Conservation (phyloP, 495 filamentous ascomycete genomes). For the Aspergillus funiculosus region DNA sequence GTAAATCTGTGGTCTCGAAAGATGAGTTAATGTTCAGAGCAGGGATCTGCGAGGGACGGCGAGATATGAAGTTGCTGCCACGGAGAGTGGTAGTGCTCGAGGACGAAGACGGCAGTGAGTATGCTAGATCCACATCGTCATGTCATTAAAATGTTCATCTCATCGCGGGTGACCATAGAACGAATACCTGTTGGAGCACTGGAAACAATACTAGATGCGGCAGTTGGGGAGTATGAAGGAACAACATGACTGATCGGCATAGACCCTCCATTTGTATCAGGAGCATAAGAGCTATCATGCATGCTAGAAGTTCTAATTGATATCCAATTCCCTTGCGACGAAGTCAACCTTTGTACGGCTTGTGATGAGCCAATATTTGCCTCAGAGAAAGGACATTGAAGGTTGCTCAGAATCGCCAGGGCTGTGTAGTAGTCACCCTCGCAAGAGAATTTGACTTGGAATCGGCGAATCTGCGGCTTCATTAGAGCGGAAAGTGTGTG, state of each 20-base stretch:
- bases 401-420: slow-evolving; percentile 33
- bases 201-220: background rate
- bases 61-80: background rate
- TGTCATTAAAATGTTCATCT: too few species aligned
- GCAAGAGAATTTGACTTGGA: slow-evolving; percentile 40
- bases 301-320: background rate
- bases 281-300: slow-evolving; percentile 1
- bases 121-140: background rate
- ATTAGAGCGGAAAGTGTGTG: background rate
- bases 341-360: slow-evolving; percentile 19
- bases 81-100: slow-evolving; percentile 3
- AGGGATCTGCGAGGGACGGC: background rate
- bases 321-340: slow-evolving; percentile 28
- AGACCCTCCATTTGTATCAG: background rate
- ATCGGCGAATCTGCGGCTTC: slow-evolving; percentile 40
- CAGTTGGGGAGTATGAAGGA: background rate
- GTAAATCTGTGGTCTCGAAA: background rate
- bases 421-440: slow-evolving; percentile 36
- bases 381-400: slow-evolving; percentile 39
- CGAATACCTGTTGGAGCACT: background rate
- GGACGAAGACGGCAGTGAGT: slow-evolving; percentile 9
- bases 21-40: background rate
- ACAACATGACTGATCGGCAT: background rate
- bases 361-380: slow-evolving; percentile 21
- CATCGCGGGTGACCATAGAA: background rate